phyloP scores from a whole-genome alignment of 163 green algal genomes.

The Scenedesmus sp. region DNA sequence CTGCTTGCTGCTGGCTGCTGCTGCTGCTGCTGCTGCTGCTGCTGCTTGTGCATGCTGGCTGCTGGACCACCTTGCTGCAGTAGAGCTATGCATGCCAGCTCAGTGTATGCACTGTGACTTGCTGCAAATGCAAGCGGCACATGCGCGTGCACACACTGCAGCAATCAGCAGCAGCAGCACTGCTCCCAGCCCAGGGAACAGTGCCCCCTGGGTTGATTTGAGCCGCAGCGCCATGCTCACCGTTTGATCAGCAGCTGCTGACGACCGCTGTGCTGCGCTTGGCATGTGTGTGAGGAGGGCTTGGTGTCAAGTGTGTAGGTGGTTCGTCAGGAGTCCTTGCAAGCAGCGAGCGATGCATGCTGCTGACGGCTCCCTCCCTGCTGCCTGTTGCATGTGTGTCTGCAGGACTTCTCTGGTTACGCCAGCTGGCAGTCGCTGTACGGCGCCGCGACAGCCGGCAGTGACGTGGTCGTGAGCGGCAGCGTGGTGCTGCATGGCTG shows the following conservation, averaged over 20 bases:
- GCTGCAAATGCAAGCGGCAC: neutral
- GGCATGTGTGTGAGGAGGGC: no score
- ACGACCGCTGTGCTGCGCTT: no score
- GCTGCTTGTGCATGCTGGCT: neutral
- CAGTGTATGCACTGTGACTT: no score
- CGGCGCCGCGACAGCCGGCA: neutral
- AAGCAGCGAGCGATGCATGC: no score
- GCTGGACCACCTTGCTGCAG: no score
- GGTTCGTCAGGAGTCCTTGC: no score
- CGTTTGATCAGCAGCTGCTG: no score
- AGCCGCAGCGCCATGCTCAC: no score
- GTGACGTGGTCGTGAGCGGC: conserved; percentile 8
- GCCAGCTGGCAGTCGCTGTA: conserved; percentile 37
- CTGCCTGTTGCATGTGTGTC: neutral
- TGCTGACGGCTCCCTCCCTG: neutral
- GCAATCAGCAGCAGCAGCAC: no score
- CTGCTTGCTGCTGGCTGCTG: neutral
- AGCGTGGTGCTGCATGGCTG: conserved; percentile 39
- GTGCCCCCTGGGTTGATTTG: no score
- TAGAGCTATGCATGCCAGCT: neutral
- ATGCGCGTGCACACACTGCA: neutral
- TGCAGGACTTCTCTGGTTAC: neutral
- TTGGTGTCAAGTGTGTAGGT: no score
- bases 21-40: neutral
- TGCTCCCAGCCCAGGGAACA: no score